Conservation (phyloP, 805 yeast genomes). For the Lipomyces lipofer region DNA sequence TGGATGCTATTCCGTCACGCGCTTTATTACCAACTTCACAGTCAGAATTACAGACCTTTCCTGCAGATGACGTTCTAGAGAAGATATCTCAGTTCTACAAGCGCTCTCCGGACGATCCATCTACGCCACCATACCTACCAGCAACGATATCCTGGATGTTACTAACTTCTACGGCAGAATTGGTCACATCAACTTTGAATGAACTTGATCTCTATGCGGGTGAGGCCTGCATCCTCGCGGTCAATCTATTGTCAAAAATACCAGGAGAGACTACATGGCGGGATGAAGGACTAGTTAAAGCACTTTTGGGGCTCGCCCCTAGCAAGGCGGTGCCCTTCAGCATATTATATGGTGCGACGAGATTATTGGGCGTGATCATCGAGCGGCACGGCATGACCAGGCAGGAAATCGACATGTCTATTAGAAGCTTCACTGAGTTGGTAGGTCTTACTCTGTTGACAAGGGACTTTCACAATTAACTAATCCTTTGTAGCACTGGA, state of each 20-base stretch:
- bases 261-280: conserved; percentile 46
- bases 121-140: conserved; percentile 44
- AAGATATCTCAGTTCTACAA: conserved; percentile 43
- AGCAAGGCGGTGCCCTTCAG: conserved; percentile 20
- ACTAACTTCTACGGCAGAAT: conserved; percentile 33
- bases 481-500: conserved; percentile 51
- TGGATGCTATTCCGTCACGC: conserved; percentile 62
- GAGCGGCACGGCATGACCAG: conserved; percentile 27
- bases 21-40: conserved; percentile 59
- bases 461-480: conserved; percentile 15
- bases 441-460: not conserved
- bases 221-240: conserved; percentile 22
- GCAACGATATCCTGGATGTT: conserved; percentile 49
- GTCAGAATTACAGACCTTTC: conserved; percentile 36
- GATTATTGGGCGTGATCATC: conserved; percentile 26
- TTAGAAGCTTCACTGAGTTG: conserved; percentile 27
- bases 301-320: conserved; percentile 33
- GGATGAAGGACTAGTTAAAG: conserved; percentile 40
- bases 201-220: conserved; percentile 19
- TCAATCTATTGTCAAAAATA: conserved; percentile 46
- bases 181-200: conserved; percentile 18
- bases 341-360: conserved; percentile 28
- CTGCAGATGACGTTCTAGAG: conserved; percentile 34
- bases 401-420: conserved; percentile 25
- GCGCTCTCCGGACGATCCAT: conserved; percentile 35